Percentiles rank a stretch among this genome's conserved stretches.
phyloP scores from a whole-genome alignment of 2,329 filamentous ascomycete species.

The Nothophaeocryptopus gaeumannii region DNA sequence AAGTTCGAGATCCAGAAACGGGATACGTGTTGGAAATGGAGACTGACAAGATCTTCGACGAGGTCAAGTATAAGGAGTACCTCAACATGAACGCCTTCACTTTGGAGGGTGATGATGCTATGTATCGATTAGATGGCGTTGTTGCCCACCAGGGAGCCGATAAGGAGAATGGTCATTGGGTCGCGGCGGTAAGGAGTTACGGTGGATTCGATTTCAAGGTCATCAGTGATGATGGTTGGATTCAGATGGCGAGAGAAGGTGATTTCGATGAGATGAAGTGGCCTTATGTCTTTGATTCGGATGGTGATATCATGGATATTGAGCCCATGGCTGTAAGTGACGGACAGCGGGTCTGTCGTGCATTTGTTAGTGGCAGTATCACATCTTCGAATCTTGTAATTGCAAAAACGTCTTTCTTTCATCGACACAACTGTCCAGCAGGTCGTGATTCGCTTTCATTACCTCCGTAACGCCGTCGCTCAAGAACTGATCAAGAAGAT shows the following conservation, averaged over 20 bases:
- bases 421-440: no score
- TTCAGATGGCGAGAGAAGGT: background rate
- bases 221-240: slow-evolving; percentile 4
- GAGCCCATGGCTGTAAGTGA: no score
- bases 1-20: background rate
- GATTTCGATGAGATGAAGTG: slow-evolving; percentile 2
- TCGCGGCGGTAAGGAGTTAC: slow-evolving; percentile 7
- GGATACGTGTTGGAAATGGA: background rate
- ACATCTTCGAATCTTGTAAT: no score
- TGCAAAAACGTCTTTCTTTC: no score
- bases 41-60: background rate
- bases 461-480: no score
- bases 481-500: no score
- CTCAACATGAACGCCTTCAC: background rate
- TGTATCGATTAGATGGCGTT: slow-evolving; percentile 15
- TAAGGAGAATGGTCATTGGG: slow-evolving; percentile 6
- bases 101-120: background rate
- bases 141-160: slow-evolving; percentile 7
- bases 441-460: no score
- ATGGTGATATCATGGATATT: background rate
- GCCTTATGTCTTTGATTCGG: background rate
- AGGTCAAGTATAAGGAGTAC: background rate
- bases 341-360: no score
- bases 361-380: no score
- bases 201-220: background rate